Conservation (phyloP, 2,329 filamentous ascomycete genomes). For the Gaeumannomyces tritici region DNA sequence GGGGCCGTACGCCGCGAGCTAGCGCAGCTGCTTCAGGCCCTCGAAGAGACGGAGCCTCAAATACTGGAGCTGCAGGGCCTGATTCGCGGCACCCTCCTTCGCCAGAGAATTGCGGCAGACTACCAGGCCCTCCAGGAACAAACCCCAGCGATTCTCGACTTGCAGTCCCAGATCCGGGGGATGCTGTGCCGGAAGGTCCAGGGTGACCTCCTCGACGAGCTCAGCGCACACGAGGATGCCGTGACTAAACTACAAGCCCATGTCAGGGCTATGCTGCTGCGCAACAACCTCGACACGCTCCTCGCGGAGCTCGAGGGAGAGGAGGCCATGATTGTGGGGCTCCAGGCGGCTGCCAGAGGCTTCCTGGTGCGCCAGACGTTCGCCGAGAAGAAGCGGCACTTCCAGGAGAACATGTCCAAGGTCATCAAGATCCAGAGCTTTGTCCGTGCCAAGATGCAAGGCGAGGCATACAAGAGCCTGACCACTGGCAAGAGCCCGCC, state of each 20-base stretch:
- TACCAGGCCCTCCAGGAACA: slow-evolving; percentile 48
- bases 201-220: slow-evolving; percentile 53
- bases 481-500: slow-evolving; percentile 95
- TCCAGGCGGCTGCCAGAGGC: slow-evolving; percentile 68
- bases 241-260: slow-evolving; percentile 66
- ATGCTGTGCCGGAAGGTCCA: slow-evolving; percentile 52
- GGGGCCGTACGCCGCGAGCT: slow-evolving; percentile 43
- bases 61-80: slow-evolving; percentile 46
- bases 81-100: slow-evolving; percentile 52
- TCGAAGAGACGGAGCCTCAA: slow-evolving; percentile 34
- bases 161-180: slow-evolving; percentile 63
- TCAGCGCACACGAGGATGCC: slow-evolving; percentile 58
- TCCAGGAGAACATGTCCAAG: slow-evolving; percentile 95
- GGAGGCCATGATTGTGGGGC: slow-evolving; percentile 63
- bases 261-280: slow-evolving; percentile 68
- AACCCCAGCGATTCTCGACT: slow-evolving; percentile 41
- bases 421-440: slow-evolving; percentile 99
- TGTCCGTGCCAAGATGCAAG: slow-evolving; percentile 86
- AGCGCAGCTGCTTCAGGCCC: slow-evolving; percentile 32
- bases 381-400: slow-evolving; percentile 77
- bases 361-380: slow-evolving; percentile 67
- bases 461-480: slow-evolving; percentile 94
- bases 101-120: slow-evolving; percentile 37
- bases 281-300: slow-evolving; percentile 62
- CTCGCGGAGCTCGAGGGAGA: slow-evolving; percentile 73